phyloP scores from a whole-genome alignment of 108 stramenopile species.

The Cyclotella baltica region DNA sequence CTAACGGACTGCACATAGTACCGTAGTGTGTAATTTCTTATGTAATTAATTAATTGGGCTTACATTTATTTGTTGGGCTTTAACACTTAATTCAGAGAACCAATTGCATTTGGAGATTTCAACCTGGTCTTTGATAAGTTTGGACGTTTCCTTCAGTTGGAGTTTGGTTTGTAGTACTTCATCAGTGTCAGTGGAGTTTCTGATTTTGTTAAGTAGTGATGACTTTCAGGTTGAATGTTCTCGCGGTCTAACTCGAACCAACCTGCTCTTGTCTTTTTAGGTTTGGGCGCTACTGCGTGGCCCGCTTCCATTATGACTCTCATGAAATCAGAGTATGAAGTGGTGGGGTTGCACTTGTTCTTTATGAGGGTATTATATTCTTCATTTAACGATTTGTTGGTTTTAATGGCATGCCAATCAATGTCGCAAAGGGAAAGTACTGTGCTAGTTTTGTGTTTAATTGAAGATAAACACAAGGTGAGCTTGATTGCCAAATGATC shows the following conservation, averaged over 20 bases:
- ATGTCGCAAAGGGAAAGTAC: neutral
- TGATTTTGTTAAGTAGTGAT: neutral
- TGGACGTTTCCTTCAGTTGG: neutral
- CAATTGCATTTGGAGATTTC: neutral
- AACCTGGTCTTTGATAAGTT: neutral
- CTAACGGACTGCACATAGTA: too few species aligned
- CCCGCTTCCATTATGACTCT: neutral
- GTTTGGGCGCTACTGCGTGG: neutral
- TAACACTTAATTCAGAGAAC: too few species aligned
- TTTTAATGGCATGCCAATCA: neutral
- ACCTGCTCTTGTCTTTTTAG: neutral
- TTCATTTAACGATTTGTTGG: neutral
- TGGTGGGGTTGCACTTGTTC: neutral
- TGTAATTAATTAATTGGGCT: too few species aligned
- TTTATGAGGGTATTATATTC: neutral
- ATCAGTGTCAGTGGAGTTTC: neutral
- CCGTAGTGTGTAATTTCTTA: too few species aligned
- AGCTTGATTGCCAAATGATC: constrained; percentile 1
- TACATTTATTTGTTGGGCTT: neutral
- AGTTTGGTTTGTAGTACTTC: neutral
- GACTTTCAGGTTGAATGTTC: neutral
- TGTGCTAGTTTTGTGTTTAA: neutral
- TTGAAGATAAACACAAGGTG: neutral
- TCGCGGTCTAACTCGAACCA: neutral
- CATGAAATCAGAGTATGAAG: neutral